These are phyloP conservation scores for Edaphochlamys debaryana DNA, from an alignment of 139 green algal genomes.

Conservation along the genomic window DNA sequence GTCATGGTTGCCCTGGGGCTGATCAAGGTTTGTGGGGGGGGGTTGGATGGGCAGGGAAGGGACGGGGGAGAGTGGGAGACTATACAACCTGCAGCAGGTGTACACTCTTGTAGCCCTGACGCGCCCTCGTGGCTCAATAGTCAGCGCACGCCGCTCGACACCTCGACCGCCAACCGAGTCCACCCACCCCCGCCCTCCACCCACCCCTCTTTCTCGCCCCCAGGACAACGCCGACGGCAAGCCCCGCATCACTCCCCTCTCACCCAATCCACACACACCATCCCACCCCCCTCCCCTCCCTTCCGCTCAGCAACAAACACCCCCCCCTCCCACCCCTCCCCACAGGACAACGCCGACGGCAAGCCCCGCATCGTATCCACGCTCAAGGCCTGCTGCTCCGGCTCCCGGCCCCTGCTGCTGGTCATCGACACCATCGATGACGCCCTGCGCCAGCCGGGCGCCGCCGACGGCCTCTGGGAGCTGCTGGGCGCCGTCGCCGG, in stretches of 20 bases:
- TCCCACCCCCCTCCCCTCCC: too few species aligned
- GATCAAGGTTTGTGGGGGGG: too few species aligned
- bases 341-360: conserved; percentile 30
- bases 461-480: conserved; percentile 23
- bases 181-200: too few species aligned
- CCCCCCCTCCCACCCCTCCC: background rate
- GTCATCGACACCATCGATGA: conserved; percentile 33
- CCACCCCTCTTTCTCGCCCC: background rate
- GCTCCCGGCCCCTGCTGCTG: conserved; percentile 29
- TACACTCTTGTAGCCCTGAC: too few species aligned
- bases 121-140: too few species aligned
- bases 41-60: background rate
- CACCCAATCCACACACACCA: too few species aligned
- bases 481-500: background rate
- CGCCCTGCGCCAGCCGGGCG: conserved; percentile 9
- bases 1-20: conserved; percentile 31
- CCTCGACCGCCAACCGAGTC: too few species aligned
- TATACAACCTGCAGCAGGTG: too few species aligned
- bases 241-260: conserved; percentile 20
- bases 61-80: too few species aligned
- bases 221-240: conserved; percentile 33
- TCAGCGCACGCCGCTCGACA: too few species aligned
- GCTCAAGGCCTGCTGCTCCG: conserved; percentile 27
- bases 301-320: too few species aligned
- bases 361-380: conserved; percentile 20